phyloP scores from a whole-genome alignment of 768 basidiomycete genomes.

The Cubamyces sp. region DNA sequence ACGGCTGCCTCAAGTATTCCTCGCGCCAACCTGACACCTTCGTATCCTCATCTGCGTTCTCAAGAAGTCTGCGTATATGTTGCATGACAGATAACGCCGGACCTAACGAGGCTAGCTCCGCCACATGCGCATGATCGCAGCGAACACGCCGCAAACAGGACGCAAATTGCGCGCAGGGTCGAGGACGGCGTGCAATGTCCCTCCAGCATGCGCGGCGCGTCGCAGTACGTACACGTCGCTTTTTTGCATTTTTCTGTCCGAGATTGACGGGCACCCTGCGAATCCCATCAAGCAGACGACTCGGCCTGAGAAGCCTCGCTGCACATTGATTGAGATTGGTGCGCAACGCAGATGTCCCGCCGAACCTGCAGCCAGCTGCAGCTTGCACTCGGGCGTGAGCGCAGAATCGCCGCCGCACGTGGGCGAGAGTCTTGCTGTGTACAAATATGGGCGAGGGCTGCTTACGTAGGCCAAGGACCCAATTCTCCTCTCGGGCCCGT shows the following conservation, averaged over 20 bases:
- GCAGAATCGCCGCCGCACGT: slow-evolving; percentile 25
- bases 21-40: neutral
- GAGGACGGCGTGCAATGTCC: slow-evolving; percentile 10
- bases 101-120: slow-evolving; percentile 5
- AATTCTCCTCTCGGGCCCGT: slow-evolving; percentile 20
- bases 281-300: no score
- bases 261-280: no score
- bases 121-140: slow-evolving; percentile 1
- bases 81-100: slow-evolving; percentile 2
- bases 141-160: slow-evolving; percentile 8
- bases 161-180: neutral
- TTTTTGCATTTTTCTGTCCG: no score
- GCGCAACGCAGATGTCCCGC: neutral
- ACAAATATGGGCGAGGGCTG: slow-evolving; percentile 23
- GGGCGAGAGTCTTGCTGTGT: slow-evolving; percentile 1
- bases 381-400: neutral
- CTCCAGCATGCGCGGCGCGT: neutral
- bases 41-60: neutral
- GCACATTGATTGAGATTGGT: neutral
- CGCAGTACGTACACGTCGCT: no score
- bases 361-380: neutral
- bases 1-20: neutral
- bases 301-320: no score
- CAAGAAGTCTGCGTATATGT: neutral
- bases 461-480: slow-evolving; percentile 27